Evolutionary conservation across 768 basidiomycete species (phyloP).

Genomic region (Chlorophyllum brunneum): DNA sequence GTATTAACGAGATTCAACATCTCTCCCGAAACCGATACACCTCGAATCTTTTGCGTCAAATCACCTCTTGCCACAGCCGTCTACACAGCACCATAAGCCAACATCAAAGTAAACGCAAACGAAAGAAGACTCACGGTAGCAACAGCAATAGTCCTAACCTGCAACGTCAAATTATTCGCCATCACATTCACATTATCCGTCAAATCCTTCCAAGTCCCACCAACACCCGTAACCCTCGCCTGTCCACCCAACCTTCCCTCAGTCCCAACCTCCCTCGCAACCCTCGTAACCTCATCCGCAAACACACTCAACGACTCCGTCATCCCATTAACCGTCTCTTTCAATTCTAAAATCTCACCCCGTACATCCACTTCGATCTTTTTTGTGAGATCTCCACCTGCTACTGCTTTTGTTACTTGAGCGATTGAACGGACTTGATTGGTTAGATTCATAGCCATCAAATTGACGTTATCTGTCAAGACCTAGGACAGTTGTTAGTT

Average conservation of each 20-base stretch:
- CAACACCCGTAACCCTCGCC: constrained; percentile 89
- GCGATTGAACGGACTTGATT: constrained; percentile 86
- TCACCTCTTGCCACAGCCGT: constrained; percentile 94
- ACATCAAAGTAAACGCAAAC: background rate
- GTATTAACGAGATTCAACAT: constrained; percentile 96
- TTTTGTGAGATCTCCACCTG: constrained; percentile 88
- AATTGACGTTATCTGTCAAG: constrained; percentile 77
- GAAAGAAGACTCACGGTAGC: constrained; percentile 62
- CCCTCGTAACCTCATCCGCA: constrained; percentile 76
- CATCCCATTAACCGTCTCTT: constrained; percentile 95
- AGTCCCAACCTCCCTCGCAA: constrained; percentile 95
- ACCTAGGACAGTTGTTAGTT: constrained; percentile 26
- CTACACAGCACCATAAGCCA: constrained; percentile 12
- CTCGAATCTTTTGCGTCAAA: constrained; percentile 88
- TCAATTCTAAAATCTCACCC: constrained; percentile 87
- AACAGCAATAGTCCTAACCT: constrained; percentile 91
- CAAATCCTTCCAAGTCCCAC: constrained; percentile 96
- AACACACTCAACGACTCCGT: constrained; percentile 83
- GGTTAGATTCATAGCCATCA: constrained; percentile 89
- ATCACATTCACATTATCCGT: constrained; percentile 96
- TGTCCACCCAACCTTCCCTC: constrained; percentile 95
- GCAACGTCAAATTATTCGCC: constrained; percentile 89
- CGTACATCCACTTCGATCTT: constrained; percentile 90
- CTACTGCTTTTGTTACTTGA: constrained; percentile 93
- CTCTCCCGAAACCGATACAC: constrained; percentile 91